phyloP scores from a whole-genome alignment of 306 rosid species.

The Dryas alaskensis region DNA sequence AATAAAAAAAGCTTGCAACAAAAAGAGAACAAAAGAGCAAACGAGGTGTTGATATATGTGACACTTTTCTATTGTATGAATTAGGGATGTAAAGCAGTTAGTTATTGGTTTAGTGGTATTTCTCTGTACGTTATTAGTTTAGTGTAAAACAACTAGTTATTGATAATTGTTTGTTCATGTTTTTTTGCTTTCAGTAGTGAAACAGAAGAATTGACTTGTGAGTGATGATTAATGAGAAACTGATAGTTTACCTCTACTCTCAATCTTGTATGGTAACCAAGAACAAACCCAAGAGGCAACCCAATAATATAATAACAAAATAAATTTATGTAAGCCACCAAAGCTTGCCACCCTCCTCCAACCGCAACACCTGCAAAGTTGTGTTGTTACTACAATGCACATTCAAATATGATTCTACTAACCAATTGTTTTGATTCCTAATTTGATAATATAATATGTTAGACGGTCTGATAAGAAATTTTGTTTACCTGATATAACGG shows the following conservation, averaged over 20 bases:
- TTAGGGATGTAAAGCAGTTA: too few species aligned
- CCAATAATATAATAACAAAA: constrained; percentile 79
- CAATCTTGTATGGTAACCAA: constrained; percentile 62
- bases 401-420: too few species aligned
- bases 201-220: not conserved
- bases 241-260: constrained; percentile 67
- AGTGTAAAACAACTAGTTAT: too few species aligned
- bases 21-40: too few species aligned
- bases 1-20: not conserved
- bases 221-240: not conserved
- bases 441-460: not conserved
- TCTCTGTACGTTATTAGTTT: too few species aligned
- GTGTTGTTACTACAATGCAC: not conserved
- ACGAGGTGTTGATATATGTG: too few species aligned
- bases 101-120: too few species aligned
- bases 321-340: constrained; percentile 87
- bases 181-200: not conserved
- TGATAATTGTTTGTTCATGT: not conserved
- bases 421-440: not conserved
- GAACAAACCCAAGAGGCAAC: constrained; percentile 81
- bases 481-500: constrained; percentile 73
- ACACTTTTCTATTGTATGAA: too few species aligned
- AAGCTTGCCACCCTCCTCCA: constrained; percentile 98
- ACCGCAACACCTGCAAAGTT: constrained; percentile 77
- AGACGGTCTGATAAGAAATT: not conserved